Evolutionary conservation across 345 rosid species (phyloP).

Genomic region (Clarkia xantiana): DNA sequence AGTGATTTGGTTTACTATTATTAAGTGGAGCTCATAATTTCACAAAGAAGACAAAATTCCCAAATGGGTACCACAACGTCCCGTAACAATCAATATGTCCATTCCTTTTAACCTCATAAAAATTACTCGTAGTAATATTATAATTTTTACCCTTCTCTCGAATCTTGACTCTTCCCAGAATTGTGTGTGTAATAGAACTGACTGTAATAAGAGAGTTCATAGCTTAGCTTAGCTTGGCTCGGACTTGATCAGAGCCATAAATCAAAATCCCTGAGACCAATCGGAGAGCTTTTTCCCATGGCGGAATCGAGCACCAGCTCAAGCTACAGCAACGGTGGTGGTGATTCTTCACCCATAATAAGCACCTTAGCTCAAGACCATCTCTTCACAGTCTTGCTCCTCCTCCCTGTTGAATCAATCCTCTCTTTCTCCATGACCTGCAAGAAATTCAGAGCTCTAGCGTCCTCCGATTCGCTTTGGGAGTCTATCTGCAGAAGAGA

Average conservation of each 20-base stretch:
- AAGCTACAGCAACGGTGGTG: constrained; percentile 1
- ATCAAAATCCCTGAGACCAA: too few relatives aligned
- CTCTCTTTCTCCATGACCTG: constrained; percentile 61
- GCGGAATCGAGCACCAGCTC: constrained; percentile 15
- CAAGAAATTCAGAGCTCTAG: constrained; percentile 40
- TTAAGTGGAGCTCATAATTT: neutral
- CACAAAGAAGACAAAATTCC: constrained; percentile 1
- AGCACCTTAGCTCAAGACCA: constrained; percentile 42
- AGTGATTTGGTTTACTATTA: too few relatives aligned
- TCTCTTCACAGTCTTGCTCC: constrained; percentile 58
- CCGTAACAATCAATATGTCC: too few relatives aligned
- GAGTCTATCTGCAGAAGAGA: constrained; percentile 60
- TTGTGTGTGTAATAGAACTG: too few relatives aligned
- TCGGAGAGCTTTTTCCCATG: too few relatives aligned
- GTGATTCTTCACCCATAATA: constrained; percentile 14
- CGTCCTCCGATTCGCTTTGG: constrained; percentile 56
- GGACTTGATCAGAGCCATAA: too few relatives aligned
- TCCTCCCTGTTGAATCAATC: constrained; percentile 63
- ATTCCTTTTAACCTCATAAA: too few relatives aligned
- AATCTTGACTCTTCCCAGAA: too few relatives aligned
- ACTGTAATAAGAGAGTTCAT: too few relatives aligned
- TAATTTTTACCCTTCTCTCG: too few relatives aligned
- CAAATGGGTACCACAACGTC: neutral
- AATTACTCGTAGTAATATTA: too few relatives aligned
- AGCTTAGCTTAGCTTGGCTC: too few relatives aligned